Conservation (phyloP, 371 early-diverging fungal genomes). For the Coemansia sp. region DNA sequence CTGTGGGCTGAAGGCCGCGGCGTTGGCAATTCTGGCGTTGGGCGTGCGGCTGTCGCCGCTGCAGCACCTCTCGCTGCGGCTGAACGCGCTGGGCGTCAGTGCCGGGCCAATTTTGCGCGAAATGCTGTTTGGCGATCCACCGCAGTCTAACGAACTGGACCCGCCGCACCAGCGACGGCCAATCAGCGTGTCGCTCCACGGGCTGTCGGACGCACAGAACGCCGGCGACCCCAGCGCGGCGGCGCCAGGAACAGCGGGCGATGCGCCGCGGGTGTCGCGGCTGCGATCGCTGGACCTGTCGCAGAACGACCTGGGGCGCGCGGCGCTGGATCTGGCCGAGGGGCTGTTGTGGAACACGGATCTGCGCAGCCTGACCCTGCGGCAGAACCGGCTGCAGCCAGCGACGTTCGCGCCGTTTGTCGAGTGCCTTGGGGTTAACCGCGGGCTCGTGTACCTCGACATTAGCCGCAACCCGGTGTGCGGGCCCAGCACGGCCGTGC, state of each 20-base stretch:
- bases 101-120: constrained; percentile 47
- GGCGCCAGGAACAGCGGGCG: constrained; percentile 6
- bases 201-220: constrained; percentile 45
- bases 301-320: constrained; percentile 48
- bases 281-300: constrained; percentile 49
- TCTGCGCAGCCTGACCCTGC: constrained; percentile 37
- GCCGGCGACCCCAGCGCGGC: not conserved
- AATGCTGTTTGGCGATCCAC: constrained; percentile 50
- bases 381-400: constrained; percentile 45
- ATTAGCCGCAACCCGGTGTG: constrained; percentile 48
- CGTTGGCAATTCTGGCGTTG: constrained; percentile 40
- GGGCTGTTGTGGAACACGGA: constrained; percentile 49
- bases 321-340: constrained; percentile 41
- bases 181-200: constrained; percentile 46
- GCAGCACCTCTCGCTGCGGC: constrained; percentile 48
- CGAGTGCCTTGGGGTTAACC: constrained; percentile 43
- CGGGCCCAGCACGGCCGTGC: constrained; percentile 33
- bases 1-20: constrained; percentile 40
- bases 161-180: constrained; percentile 28
- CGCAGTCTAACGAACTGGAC: constrained; percentile 17
- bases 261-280: constrained; percentile 39
- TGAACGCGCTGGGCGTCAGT: constrained; percentile 37
- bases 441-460: constrained; percentile 42
- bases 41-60: constrained; percentile 49
- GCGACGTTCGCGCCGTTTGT: constrained; percentile 35